Base-by-base conservation (phyloP, 108 stramenopile species). In the Cyclotella kingstonii region DNA sequence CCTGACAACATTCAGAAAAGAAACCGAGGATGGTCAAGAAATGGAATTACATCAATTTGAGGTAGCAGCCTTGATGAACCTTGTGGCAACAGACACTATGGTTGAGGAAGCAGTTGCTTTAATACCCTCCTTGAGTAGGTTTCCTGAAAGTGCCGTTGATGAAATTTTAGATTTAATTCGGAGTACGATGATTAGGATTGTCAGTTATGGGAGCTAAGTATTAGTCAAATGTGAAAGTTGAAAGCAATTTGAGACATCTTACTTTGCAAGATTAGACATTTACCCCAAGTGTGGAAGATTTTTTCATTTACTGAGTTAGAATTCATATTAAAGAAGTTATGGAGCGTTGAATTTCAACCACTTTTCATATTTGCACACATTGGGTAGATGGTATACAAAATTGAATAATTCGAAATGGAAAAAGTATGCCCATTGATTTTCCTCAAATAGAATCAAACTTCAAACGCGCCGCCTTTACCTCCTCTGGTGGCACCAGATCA, bases 161-260 rank as follows among this genome's bases (percentile, higher is more conserved):
- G 91, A 93, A 71, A 93, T 93, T 78, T 60, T 93, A 68, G 91
- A 93, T 61, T 66, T 89, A 56, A 90, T 93, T 61, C 73, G 87
- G 52, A 84, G 72, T 43, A 89, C 91, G 10, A 93, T 89, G 86
- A 86, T 93, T 74, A 80, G 91, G 19, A 93, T 93, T 66, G 87
- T 93, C 42, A 86, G 88, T 23, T 85, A 83, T 70, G 54, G 71
- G 29, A 65, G 63, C 21, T 71, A 52, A n/a, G n/a, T n/a, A n/a
- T n/a, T n/a, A n/a, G n/a, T n/a, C n/a, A n/a, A n/a, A n/a, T n/a
- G n/a, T n/a, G n/a, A n/a, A n/a, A n/a, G n/a, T n/a, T n/a, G n/a
- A n/a, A n/a, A n/a, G n/a, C n/a, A n/a, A n/a, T n/a, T n/a, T n/a
- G n/a, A n/a, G n/a, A n/a, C n/a, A n/a, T n/a, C n/a, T n/a, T n/a